Percentiles rank a stretch among this genome's conserved stretches.
These are phyloP conservation scores for Panellus pusillus DNA, from an alignment of 768 basidiomycete genomes.

Conservation along the genomic window DNA sequence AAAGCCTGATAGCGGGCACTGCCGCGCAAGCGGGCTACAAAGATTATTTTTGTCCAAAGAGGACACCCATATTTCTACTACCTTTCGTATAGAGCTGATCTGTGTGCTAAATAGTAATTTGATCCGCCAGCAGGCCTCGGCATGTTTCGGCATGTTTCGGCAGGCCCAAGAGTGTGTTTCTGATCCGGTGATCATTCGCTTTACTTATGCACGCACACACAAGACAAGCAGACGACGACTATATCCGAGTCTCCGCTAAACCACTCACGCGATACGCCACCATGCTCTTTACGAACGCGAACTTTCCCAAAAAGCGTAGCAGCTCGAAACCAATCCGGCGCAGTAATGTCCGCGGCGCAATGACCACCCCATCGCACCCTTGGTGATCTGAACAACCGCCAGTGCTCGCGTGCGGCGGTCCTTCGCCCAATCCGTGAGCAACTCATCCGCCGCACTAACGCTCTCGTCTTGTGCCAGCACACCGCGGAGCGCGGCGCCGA, in stretches of 20 bases:
- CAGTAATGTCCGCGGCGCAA: slow-evolving; percentile 4
- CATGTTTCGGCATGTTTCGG: too few relatives aligned
- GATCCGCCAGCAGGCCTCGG: too few relatives aligned
- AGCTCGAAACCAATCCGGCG: not conserved
- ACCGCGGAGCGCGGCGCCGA: slow-evolving; percentile 40
- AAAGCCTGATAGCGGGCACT: too few relatives aligned
- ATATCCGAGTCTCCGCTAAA: not conserved
- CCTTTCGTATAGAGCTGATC: too few relatives aligned
- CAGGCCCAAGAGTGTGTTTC: too few relatives aligned
- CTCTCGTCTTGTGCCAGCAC: not conserved
- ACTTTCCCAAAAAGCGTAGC: not conserved
- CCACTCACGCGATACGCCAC: not conserved
- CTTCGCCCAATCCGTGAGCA: slow-evolving; percentile 36
- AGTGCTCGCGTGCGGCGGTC: slow-evolving; percentile 40
- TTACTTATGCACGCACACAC: too few relatives aligned
- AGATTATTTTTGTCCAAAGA: too few relatives aligned
- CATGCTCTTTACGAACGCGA: not conserved
- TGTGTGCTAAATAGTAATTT: too few relatives aligned
- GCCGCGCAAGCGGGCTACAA: too few relatives aligned
- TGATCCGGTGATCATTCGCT: too few relatives aligned
- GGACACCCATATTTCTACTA: too few relatives aligned
- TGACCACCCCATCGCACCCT: slow-evolving; percentile 29
- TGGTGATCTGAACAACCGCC: slow-evolving; percentile 41
- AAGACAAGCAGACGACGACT: too few relatives aligned
- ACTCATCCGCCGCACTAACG: slow-evolving; percentile 26